These are phyloP conservation scores for Xerocomellus intermedius DNA, from an alignment of 768 basidiomycete genomes.

Conservation along the genomic window DNA sequence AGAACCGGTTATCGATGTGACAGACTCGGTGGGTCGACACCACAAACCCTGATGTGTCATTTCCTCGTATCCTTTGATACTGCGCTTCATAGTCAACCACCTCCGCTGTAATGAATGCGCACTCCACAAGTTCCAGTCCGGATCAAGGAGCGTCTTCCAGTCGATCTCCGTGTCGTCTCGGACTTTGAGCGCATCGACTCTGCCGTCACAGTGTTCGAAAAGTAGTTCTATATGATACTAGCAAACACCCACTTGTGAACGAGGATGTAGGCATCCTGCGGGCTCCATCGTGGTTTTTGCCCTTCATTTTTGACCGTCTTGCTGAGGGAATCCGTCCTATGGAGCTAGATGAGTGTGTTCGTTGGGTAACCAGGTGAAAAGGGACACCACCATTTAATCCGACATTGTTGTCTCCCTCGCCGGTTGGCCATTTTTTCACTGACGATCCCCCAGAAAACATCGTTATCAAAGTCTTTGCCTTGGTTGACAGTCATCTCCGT, in stretches of 20 bases:
- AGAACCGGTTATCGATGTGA: conserved; percentile 7
- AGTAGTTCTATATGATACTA: background rate
- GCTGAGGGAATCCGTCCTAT: conserved; percentile 74
- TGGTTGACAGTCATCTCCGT: conserved; percentile 69
- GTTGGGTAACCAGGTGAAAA: background rate
- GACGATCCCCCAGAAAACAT: conserved; percentile 82
- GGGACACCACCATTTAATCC: conserved; percentile 74
- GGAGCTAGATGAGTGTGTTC: background rate
- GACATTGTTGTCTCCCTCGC: conserved; percentile 79
- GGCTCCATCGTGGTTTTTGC: conserved; percentile 67
- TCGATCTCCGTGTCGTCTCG: conserved; percentile 81
- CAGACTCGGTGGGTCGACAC: background rate
- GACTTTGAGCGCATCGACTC: conserved; percentile 72
- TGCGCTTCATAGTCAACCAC: conserved; percentile 76
- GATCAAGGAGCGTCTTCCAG: conserved; percentile 75
- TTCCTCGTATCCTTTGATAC: conserved; percentile 73
- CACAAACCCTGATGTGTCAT: conserved; percentile 74
- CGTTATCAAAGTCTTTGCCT: conserved; percentile 72
- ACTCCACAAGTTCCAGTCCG: conserved; percentile 83
- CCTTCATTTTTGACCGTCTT: conserved; percentile 74
- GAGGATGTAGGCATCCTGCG: conserved; percentile 74
- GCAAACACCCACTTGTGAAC: conserved; percentile 62
- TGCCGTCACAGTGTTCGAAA: conserved; percentile 27
- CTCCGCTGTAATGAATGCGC: conserved; percentile 75
- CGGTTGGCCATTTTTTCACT: conserved; percentile 74